phyloP scores from a whole-genome alignment of 2,329 filamentous ascomycete species.

The Colletotrichum coccodes region DNA sequence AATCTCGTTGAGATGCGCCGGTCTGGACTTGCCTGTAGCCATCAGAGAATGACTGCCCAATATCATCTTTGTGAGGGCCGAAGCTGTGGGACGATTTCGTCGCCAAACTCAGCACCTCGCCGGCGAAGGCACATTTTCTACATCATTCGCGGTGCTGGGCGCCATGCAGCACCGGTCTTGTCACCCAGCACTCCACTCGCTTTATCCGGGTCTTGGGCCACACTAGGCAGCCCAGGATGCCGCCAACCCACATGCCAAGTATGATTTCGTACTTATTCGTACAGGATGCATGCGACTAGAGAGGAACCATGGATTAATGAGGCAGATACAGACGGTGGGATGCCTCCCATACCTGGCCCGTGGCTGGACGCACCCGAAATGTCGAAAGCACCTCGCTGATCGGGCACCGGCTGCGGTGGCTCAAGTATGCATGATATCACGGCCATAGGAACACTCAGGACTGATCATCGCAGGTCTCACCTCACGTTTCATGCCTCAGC shows the following conservation, averaged over 20 bases:
- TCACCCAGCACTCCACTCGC: background rate
- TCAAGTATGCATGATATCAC: conserved; percentile 21
- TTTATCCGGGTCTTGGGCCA: conserved; percentile 3
- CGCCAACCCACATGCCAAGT: background rate
- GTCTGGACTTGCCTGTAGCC: conserved; percentile 20
- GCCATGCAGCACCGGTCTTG: conserved; percentile 10
- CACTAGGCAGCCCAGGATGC: conserved; percentile 3
- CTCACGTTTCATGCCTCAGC: conserved; percentile 4
- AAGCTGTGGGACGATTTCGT: background rate
- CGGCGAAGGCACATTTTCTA: background rate
- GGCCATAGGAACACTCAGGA: background rate
- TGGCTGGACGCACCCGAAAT: background rate
- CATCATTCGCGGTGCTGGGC: background rate
- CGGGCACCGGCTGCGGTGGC: conserved; percentile 5
- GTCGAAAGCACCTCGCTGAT: background rate
- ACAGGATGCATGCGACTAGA: conserved; percentile 9
- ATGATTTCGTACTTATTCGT: background rate
- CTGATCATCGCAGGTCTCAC: conserved; percentile 3
- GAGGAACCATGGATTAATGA: background rate
- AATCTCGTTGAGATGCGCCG: conserved; percentile 22
- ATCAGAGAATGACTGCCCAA: conserved; percentile 3
- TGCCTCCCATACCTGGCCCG: conserved; percentile 13
- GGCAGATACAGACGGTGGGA: conserved; percentile 1
- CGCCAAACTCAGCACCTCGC: background rate
- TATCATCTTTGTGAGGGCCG: conserved; percentile 5